These are phyloP conservation scores for Ganoderma boninense DNA, from an alignment of 1,284 basidiomycete species.

Conservation along the genomic window DNA sequence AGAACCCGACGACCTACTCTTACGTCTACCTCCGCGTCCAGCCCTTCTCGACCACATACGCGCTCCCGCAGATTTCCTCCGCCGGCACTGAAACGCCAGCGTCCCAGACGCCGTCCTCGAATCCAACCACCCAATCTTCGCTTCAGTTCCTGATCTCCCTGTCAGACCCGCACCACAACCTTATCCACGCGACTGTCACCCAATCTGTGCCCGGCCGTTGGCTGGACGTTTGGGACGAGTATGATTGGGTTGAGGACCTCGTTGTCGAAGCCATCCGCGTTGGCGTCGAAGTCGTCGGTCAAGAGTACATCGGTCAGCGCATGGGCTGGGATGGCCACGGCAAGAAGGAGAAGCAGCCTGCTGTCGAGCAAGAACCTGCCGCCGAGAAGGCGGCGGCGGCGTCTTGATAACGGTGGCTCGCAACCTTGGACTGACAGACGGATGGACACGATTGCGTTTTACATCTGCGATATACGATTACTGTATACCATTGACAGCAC, in stretches of 20 bases:
- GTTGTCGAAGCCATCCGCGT: conserved; percentile 86
- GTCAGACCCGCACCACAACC: conserved; percentile 81
- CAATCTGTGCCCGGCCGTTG: conserved; percentile 85
- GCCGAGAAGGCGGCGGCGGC: conserved; percentile 25
- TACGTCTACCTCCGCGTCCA: conserved; percentile 95
- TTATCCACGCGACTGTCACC: conserved; percentile 80
- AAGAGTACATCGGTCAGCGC: conserved; percentile 84
- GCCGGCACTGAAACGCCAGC: conserved; percentile 21
- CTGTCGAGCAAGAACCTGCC: conserved; percentile 29
- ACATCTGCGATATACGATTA: background rate
- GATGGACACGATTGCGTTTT: conserved; percentile 5
- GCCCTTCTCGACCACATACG: conserved; percentile 76
- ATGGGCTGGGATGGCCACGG: conserved; percentile 72
- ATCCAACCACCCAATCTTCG: conserved; percentile 51
- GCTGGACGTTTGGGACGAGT: conserved; percentile 89
- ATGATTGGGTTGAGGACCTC: conserved; percentile 95
- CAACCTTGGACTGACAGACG: background rate
- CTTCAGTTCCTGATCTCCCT: conserved; percentile 90
- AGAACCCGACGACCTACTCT: conserved; percentile 87
- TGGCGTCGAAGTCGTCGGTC: conserved; percentile 86
- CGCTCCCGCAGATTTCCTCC: conserved; percentile 44
- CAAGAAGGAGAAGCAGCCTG: conserved; percentile 37
- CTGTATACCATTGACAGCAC: background rate
- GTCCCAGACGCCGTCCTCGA: conserved; percentile 37
- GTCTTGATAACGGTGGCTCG: conserved; percentile 20